Evolutionary conservation across 495 filamentous ascomycete species (phyloP), one percentile per base, ranked within the genome.

Genomic region (Trichoderma asperelloides): DNA sequence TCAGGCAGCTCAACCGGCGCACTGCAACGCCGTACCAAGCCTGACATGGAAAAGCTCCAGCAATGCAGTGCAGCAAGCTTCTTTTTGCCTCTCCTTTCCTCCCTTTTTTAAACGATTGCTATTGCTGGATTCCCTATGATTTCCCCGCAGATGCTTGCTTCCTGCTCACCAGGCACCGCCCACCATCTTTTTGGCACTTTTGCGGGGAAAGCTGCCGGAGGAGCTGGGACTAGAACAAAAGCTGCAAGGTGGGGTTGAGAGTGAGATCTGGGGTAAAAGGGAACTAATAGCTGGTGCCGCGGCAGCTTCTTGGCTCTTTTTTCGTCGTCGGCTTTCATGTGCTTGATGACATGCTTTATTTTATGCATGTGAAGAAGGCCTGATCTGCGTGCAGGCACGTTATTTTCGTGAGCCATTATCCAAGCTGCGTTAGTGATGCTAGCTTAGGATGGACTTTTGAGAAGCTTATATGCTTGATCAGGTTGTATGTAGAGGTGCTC

Each of bases 1-100:
- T 60, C 55, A 30, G 55, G 55, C 55, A 60, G 55, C 55, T 60
- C 55, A 47, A n/a, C 12, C 55, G 13, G n/a, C 55, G 6, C 55
- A 28, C 13, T 13, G 11, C 55, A 60, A 16, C 55, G 11, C 12
- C 49, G n/a, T 13, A 27, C 55, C 55, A 60, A 33, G 11, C 55
- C 27, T 6, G 13, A 60, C 55, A 30, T 3, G 55, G 55, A 30
- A 28, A 60, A 60, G 49, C n/a, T n/a, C 21, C 18, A n/a, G 4
- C 16, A 23, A 3, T 18, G 41, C 41, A 18, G 18, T 45, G 13
- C 41, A 45, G 11, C 41, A 45, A 45, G 18, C 13, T 18, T 18
- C 41, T 45, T 18, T 18, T 16, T 3, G 0, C 16, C 41, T 13
- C 9, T 45, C 2, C 16, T 45, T 37, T 4, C 33, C 33, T 37